Evolutionary conservation across 2,329 filamentous ascomycete genomes (phyloP), one percentile per base, ranked within the genome.

Genomic region (Boeremia exigua): DNA sequence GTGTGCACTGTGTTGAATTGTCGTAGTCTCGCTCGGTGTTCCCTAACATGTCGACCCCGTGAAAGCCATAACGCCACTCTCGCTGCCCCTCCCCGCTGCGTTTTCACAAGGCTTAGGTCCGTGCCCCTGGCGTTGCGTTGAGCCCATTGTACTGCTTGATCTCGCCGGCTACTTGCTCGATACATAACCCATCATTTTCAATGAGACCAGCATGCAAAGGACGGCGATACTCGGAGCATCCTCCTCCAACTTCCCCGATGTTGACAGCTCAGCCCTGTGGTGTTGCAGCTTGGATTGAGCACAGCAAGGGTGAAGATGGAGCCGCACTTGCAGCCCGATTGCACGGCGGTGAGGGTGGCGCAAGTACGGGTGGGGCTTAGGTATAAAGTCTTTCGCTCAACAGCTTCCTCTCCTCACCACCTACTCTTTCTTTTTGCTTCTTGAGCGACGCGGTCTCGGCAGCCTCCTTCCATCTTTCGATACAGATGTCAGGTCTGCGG

Each of bases 371-470:
- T 47, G 58, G 28, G 48, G 46, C 36, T 12, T 23, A 17, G 32
- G 48, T 47, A 59, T 34, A 54, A 51, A 33, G 52, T 12, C 42
- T 28, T 19, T 23, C 47, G 15, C 19, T 39, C 39, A 14, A 23
- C 28, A 45, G 7, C 58, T 62, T 49, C 54, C 37, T 44, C 53
- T 28, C 51, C 45, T 42, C 33, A 52, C 58, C 56, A 56, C 49
- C 49, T 33, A 34, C 23, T n/a, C 37, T 32, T 17, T 12, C 25
- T 27, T 38, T 15, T 14, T 14, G 11, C 9, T 4, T 6, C 28
- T 29, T 49, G 17, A n/a, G 29, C 25, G 34, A 49, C 1, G n/a
- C 25, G 14, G 27, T 11, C 14, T n/a, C 3, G 8, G 15, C n/a
- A 6, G 6, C n/a, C n/a, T n/a, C n/a, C n/a, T n/a, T n/a, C n/a